A percentile compares a stretch with the other conserved stretches of the same genome.
These are phyloP conservation scores for Rhinocladiella mackenziei DNA, from an alignment of 2,329 filamentous ascomycete genomes.

Conservation along the genomic window DNA sequence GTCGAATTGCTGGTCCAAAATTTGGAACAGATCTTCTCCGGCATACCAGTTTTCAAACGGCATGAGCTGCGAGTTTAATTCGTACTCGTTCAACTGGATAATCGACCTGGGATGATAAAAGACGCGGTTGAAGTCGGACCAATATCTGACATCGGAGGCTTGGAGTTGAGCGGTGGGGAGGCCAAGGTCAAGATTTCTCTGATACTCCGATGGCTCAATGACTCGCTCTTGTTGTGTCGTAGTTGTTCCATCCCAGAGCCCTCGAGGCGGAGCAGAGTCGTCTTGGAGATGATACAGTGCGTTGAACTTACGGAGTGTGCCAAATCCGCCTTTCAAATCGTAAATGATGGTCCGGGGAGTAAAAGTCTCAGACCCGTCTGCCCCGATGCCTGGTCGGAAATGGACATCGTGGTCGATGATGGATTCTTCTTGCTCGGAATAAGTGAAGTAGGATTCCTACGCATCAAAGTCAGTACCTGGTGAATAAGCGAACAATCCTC, in stretches of 20 bases:
- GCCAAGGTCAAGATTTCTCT: conserved; percentile 72
- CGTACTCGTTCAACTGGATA: conserved; percentile 81
- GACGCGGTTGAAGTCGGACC: conserved; percentile 93
- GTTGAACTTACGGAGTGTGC: conserved; percentile 80
- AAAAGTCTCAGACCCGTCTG: conserved; percentile 84
- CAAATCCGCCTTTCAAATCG: conserved; percentile 90
- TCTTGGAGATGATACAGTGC: conserved; percentile 68
- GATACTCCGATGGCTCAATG: conserved; percentile 71
- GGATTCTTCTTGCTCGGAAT: conserved; percentile 61
- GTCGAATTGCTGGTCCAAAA: conserved; percentile 75
- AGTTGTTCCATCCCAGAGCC: conserved; percentile 19
- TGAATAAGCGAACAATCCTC: conserved; percentile 10
- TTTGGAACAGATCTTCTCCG: conserved; percentile 70
- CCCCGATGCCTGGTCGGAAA: conserved; percentile 77
- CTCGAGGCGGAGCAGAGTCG: conserved; percentile 30
- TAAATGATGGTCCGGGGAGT: conserved; percentile 90
- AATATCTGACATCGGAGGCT: conserved; percentile 75
- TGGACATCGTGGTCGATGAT: conserved; percentile 79
- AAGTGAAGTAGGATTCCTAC: conserved; percentile 97
- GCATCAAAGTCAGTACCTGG: background rate
- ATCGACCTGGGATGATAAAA: conserved; percentile 88
- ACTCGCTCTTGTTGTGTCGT: conserved; percentile 64
- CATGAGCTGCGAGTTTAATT: conserved; percentile 72
- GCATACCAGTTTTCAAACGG: conserved; percentile 74
- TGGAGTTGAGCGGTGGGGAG: conserved; percentile 60